Conservation (phyloP, 2,329 filamentous ascomycete species). For the Colletotrichum sp. region DNA sequence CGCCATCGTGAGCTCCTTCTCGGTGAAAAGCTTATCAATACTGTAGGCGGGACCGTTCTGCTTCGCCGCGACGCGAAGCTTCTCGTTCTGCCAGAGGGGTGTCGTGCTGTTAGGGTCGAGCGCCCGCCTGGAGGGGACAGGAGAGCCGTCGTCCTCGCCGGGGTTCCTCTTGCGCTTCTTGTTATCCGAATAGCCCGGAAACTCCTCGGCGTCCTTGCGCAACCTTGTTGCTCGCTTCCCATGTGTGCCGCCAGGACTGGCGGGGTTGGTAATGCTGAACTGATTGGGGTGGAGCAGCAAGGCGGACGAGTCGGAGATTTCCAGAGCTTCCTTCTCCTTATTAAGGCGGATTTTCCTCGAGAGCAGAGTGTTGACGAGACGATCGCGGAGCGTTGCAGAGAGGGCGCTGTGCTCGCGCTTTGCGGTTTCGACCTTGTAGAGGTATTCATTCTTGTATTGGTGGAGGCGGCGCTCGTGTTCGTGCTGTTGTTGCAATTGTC, state of each 20-base stretch:
- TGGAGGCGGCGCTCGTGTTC: conserved; percentile 68
- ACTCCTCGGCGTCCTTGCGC: conserved; percentile 65
- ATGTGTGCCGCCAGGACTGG: conserved; percentile 67
- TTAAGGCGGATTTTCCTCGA: conserved; percentile 69
- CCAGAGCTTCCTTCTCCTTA: conserved; percentile 71
- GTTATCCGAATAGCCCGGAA: conserved; percentile 57
- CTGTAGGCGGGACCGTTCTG: conserved; percentile 67
- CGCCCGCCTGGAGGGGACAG: conserved; percentile 59
- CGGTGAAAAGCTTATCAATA: conserved; percentile 73
- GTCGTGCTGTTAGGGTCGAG: conserved; percentile 64
- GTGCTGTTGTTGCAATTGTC: conserved; percentile 46
- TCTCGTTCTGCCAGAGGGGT: conserved; percentile 67
- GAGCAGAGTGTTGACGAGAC: conserved; percentile 67
- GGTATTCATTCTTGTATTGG: conserved; percentile 63
- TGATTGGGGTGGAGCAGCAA: conserved; percentile 71
- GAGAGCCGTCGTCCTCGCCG: conserved; percentile 68
- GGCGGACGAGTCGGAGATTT: conserved; percentile 70
- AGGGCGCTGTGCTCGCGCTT: conserved; percentile 65
- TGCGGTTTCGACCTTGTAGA: conserved; percentile 67
- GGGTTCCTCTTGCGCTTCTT: conserved; percentile 69
- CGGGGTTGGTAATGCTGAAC: conserved; percentile 68
- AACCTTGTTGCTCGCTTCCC: conserved; percentile 67
- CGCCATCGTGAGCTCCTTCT: conserved; percentile 70
- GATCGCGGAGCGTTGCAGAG: conserved; percentile 66
- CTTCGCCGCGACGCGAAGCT: conserved; percentile 56